Evolutionary conservation across 1,284 basidiomycete genomes (phyloP).

Genomic region (Fomitiporia mediterranea): DNA sequence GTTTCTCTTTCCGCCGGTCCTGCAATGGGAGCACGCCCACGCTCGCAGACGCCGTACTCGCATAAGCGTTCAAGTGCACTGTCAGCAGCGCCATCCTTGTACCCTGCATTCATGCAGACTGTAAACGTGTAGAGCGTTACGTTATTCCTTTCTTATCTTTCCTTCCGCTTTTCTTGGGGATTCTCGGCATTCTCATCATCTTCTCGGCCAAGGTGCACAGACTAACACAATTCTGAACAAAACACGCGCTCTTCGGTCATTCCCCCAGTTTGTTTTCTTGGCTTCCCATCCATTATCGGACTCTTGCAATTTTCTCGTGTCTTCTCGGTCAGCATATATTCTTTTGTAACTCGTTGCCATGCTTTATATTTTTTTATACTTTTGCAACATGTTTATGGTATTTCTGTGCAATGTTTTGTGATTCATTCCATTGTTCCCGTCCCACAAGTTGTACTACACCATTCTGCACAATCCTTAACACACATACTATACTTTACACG

Average conservation of each 20-base stretch:
- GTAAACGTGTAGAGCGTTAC: not conserved
- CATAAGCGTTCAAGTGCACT: not conserved
- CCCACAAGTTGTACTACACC: not conserved
- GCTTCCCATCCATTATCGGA: not conserved
- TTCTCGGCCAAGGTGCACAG: not conserved
- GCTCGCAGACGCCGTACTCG: not conserved
- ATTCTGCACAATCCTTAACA: no score
- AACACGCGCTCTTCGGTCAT: not conserved
- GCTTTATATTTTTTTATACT: not conserved
- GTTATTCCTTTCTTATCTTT: not conserved
- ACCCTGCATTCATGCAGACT: constrained; percentile 4
- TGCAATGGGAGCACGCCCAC: not conserved
- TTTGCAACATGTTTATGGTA: not conserved
- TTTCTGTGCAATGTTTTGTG: not conserved
- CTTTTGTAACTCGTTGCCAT: no score
- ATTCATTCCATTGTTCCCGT: no score
- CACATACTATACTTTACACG: no score
- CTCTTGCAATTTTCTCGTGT: not conserved
- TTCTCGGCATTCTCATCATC: not conserved
- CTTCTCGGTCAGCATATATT: not conserved
- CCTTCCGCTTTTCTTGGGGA: not conserved
- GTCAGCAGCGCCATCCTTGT: not conserved
- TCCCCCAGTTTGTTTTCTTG: not conserved
- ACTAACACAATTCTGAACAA: no score
- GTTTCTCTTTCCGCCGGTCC: not conserved